phyloP scores from a whole-genome alignment of 495 filamentous ascomycete genomes.

The Aspergillus haitiensis region DNA sequence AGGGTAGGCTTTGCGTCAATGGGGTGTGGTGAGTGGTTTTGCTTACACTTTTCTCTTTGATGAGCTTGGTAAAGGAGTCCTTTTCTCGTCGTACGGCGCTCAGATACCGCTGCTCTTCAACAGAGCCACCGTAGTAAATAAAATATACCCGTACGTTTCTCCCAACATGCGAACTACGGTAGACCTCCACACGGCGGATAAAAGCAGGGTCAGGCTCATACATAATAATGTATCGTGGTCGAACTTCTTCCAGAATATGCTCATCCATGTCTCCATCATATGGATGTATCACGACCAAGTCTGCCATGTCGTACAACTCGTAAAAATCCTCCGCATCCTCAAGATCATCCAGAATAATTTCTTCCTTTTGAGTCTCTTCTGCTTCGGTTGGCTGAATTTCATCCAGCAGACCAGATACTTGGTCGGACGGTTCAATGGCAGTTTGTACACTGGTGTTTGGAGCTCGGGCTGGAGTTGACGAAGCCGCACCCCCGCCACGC shows the following conservation, averaged over 20 bases:
- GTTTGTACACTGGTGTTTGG: slow-evolving; percentile 69
- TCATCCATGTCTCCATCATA: slow-evolving; percentile 97
- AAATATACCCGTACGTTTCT: slow-evolving; percentile 91
- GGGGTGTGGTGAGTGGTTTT: background rate
- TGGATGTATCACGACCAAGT: slow-evolving; percentile 84
- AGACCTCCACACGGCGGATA: slow-evolving; percentile 91
- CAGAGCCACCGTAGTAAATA: slow-evolving; percentile 90
- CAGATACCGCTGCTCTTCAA: slow-evolving; percentile 95
- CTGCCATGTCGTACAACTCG: slow-evolving; percentile 88
- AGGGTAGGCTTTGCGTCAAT: background rate
- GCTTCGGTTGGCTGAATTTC: slow-evolving; percentile 66
- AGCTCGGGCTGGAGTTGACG: slow-evolving; percentile 51
- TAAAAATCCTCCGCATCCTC: slow-evolving; percentile 92
- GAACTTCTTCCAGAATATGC: slow-evolving; percentile 88
- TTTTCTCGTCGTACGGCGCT: slow-evolving; percentile 88
- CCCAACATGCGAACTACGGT: slow-evolving; percentile 88
- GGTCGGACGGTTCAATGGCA: slow-evolving; percentile 75
- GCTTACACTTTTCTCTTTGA: slow-evolving; percentile 79
- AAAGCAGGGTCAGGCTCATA: slow-evolving; percentile 97
- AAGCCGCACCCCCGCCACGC: slow-evolving; percentile 71
- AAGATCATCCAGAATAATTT: slow-evolving; percentile 76
- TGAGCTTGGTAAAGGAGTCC: slow-evolving; percentile 89
- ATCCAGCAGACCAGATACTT: slow-evolving; percentile 65
- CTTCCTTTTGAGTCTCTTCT: slow-evolving; percentile 66
- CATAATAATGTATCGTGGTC: slow-evolving; percentile 95